phyloP scores from a whole-genome alignment of 2,329 filamentous ascomycete genomes.

The Onygenales sp. region DNA sequence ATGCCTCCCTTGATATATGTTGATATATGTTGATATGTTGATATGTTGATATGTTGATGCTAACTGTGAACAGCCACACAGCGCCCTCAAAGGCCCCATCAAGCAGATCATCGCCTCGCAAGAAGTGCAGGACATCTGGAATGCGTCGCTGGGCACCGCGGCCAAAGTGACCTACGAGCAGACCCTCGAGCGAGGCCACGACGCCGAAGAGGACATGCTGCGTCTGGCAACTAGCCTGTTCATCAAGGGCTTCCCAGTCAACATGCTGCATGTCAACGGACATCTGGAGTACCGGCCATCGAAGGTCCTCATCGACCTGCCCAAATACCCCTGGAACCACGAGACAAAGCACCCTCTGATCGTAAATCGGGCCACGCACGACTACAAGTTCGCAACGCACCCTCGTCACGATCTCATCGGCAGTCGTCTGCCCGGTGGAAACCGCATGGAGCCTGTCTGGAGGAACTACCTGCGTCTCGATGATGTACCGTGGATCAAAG shows the following conservation, averaged over 20 bases:
- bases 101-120: constrained; percentile 17
- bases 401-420: constrained; percentile 21
- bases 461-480: constrained; percentile 18
- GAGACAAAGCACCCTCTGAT: constrained; percentile 31
- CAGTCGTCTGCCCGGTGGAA: constrained; percentile 17
- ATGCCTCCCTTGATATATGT: no score
- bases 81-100: constrained; percentile 23
- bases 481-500: constrained; percentile 18
- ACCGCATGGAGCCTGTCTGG: constrained; percentile 17
- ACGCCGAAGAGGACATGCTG: no score
- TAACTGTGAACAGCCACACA: background rate
- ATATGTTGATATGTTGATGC: no score
- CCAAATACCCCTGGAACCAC: constrained; percentile 43
- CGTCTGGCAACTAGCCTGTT: no score
- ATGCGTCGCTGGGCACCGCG: no score
- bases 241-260: no score
- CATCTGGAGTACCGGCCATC: no score
- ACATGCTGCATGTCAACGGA: no score
- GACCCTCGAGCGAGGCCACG: no score
- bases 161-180: no score
- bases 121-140: no score
- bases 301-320: constrained; percentile 10
- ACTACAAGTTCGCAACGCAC: constrained; percentile 9
- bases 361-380: constrained; percentile 28
- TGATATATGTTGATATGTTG: no score